A percentile compares a stretch with the other conserved stretches of the same genome.
These are phyloP conservation scores for Pezicula radicicola DNA, from an alignment of 2,329 filamentous ascomycete genomes.

Conservation along the genomic window DNA sequence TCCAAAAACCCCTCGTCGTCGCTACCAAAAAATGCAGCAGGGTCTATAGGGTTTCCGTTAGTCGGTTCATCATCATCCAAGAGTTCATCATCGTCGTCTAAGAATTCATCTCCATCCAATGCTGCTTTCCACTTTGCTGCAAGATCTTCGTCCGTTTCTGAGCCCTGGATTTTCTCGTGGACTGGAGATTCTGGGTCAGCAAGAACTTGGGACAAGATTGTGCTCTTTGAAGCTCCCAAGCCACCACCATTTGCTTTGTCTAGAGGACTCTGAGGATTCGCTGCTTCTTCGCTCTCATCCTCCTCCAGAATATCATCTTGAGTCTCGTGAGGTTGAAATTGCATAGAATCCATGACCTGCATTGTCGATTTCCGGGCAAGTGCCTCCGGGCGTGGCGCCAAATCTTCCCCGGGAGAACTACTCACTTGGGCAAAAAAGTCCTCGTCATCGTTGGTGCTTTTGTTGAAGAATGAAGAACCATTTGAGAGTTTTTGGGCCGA, in stretches of 20 bases:
- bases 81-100: conserved; percentile 54
- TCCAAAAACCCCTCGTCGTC: conserved; percentile 86
- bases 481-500: conserved; percentile 22
- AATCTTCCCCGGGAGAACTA: conserved; percentile 20
- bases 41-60: conserved; percentile 51
- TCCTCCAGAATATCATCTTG: conserved; percentile 15
- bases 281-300: conserved; percentile 4
- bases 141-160: conserved; percentile 60
- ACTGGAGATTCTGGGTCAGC: conserved; percentile 20
- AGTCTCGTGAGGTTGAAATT: conserved; percentile 27
- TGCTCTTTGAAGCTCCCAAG: conserved; percentile 22
- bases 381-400: conserved; percentile 9
- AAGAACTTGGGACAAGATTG: conserved; percentile 21
- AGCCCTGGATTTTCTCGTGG: conserved; percentile 20
- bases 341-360: conserved; percentile 57
- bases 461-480: conserved; percentile 30
- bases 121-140: conserved; percentile 82
- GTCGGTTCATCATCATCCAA: conserved; percentile 51
- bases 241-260: conserved; percentile 19
- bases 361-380: conserved; percentile 69
- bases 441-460: conserved; percentile 37
- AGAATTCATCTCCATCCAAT: conserved; percentile 68
- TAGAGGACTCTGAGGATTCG: conserved; percentile 12
- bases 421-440: conserved; percentile 55
- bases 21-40: conserved; percentile 69